phyloP scores from a whole-genome alignment of 2,329 filamentous ascomycete species.

The Teratosphaeria destructans region DNA sequence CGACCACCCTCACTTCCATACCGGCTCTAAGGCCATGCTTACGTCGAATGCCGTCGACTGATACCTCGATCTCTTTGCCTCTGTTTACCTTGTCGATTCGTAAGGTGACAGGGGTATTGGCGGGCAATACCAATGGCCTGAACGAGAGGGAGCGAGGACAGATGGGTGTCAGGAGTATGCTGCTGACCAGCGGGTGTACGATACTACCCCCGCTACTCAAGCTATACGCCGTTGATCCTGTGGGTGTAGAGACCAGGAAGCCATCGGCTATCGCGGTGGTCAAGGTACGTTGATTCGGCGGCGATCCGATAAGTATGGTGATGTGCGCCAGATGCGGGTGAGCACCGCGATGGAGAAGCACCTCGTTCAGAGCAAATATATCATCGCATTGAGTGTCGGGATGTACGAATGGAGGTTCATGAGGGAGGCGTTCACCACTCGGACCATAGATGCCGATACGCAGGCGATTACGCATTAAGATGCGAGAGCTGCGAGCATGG shows the following conservation, averaged over 20 bases:
- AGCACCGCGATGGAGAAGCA: slow-evolving; percentile 82
- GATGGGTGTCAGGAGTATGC: slow-evolving; percentile 83
- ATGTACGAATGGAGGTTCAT: slow-evolving; percentile 23
- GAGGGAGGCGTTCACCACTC: slow-evolving; percentile 43
- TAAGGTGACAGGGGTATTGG: slow-evolving; percentile 73
- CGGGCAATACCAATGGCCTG: slow-evolving; percentile 77
- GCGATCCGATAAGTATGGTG: slow-evolving; percentile 69
- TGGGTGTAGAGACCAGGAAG: slow-evolving; percentile 87
- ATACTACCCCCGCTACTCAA: slow-evolving; percentile 89
- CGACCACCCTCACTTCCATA: slow-evolving; percentile 75
- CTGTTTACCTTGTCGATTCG: slow-evolving; percentile 58
- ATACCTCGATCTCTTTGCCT: slow-evolving; percentile 40
- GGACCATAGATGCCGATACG: slow-evolving; percentile 75
- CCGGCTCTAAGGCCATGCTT: slow-evolving; percentile 34
- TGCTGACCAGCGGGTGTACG: slow-evolving; percentile 83
- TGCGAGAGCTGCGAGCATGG: slow-evolving; percentile 55
- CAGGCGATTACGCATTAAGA: slow-evolving; percentile 76
- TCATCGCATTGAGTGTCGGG: slow-evolving; percentile 28
- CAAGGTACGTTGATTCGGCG: slow-evolving; percentile 57
- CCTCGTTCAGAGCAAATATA: slow-evolving; percentile 79
- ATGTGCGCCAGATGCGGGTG: slow-evolving; percentile 86
- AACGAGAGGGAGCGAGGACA: slow-evolving; percentile 88
- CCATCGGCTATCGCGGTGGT: slow-evolving; percentile 93
- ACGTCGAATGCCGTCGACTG: slow-evolving; percentile 38
- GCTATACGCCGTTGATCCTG: slow-evolving; percentile 89